A percentile compares a stretch with the other conserved stretches of the same genome.
Conservation (phyloP, 2,329 filamentous ascomycete genomes). For the Fusarium foetens region DNA sequence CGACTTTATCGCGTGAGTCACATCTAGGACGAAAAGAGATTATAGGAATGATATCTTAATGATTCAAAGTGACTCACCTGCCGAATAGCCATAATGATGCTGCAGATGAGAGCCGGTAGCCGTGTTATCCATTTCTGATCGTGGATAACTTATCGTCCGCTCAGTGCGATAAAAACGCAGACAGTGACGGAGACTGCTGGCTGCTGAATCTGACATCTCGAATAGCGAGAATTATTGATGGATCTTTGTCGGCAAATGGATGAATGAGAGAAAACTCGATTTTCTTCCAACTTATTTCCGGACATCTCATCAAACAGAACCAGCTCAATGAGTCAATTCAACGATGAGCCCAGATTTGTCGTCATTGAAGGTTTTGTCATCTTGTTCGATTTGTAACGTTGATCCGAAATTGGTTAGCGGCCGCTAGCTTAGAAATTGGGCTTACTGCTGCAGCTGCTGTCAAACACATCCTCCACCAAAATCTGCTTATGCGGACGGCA, state of each 20-base stretch:
- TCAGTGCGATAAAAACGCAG: not conserved
- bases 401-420: not conserved
- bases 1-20: slow-evolving; percentile 2
- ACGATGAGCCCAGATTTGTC: not conserved
- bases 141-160: not conserved
- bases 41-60: not conserved
- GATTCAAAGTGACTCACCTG: slow-evolving; percentile 1
- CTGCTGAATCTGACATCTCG: no score
- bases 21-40: not conserved
- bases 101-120: not conserved
- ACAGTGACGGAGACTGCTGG: not conserved
- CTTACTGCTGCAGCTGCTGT: not conserved
- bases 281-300: rapidly evolving
- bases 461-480: not conserved
- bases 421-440: slow-evolving; percentile 27
- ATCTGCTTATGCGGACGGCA: slow-evolving; percentile 3
- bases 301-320: not conserved
- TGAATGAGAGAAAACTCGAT: rapidly evolving
- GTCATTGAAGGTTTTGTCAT: slow-evolving; percentile 20
- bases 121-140: not conserved
- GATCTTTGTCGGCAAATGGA: rapidly evolving
- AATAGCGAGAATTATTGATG: not conserved
- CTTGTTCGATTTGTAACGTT: slow-evolving; percentile 15
- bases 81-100: not conserved
- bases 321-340: not conserved